phyloP scores from a whole-genome alignment of 495 filamentous ascomycete genomes.

The Lasiosphaeria ovina region DNA sequence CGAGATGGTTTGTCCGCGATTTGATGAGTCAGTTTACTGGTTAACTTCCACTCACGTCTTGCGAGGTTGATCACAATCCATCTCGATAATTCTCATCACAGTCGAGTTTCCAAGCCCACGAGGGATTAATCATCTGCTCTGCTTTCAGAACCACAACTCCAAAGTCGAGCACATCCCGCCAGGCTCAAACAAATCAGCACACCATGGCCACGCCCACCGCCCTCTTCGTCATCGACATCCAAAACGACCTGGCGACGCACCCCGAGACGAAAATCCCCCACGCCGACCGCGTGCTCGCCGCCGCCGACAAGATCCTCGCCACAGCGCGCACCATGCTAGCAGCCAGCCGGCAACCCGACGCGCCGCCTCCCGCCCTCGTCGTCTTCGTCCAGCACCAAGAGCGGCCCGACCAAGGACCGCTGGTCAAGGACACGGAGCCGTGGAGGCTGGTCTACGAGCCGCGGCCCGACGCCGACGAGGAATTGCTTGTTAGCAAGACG shows the following conservation, averaged over 20 bases:
- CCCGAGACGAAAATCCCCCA: conserved; percentile 25
- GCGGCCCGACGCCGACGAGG: conserved; percentile 1
- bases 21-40: no score
- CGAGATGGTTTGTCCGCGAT: no score
- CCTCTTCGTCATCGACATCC: conserved; percentile 38
- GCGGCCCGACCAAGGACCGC: conserved; percentile 18
- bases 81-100: no score
- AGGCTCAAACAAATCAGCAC: no score
- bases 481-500: conserved; percentile 25
- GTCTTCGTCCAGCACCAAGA: conserved; percentile 37
- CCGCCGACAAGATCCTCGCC: conserved; percentile 15
- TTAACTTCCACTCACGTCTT: no score
- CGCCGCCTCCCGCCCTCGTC: conserved; percentile 10
- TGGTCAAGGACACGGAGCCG: conserved; percentile 24
- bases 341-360: background rate
- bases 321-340: conserved; percentile 8
- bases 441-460: conserved; percentile 37
- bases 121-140: no score
- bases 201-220: conserved; percentile 5
- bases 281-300: conserved; percentile 19
- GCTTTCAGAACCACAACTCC: no score
- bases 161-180: no score
- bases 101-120: no score
- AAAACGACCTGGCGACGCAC: conserved; percentile 27
- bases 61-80: no score